These are phyloP conservation scores for Cadophora malorum DNA, from an alignment of 2,329 filamentous ascomycete genomes.

Conservation along the genomic window DNA sequence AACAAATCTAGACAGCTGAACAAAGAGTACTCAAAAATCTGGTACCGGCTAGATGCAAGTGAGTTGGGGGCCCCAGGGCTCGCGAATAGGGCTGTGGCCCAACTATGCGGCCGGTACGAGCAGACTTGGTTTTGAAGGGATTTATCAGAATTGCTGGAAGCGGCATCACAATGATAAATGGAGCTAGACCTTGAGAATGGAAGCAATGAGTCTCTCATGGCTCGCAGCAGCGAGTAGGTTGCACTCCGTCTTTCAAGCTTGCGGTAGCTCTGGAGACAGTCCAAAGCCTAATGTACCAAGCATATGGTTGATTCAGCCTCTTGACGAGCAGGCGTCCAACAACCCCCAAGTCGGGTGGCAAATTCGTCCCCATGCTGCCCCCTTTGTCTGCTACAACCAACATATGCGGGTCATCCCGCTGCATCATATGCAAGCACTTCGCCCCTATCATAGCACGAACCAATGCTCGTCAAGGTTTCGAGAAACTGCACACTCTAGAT, in stretches of 20 bases:
- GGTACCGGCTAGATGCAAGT: background rate
- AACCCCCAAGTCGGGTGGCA: background rate
- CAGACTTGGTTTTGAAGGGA: too few relatives aligned
- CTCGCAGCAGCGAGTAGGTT: too few relatives aligned
- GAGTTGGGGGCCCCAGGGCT: background rate
- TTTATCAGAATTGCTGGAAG: too few relatives aligned
- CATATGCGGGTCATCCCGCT: conserved; percentile 16
- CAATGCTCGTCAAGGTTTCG: background rate
- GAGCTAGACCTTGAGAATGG: too few relatives aligned
- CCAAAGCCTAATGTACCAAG: background rate
- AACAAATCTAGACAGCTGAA: background rate
- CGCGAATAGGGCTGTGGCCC: too few relatives aligned
- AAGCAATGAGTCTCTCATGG: too few relatives aligned
- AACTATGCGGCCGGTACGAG: background rate
- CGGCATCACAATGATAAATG: too few relatives aligned
- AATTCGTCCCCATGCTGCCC: background rate
- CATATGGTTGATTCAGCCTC: background rate
- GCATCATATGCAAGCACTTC: background rate
- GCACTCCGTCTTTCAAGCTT: too few relatives aligned
- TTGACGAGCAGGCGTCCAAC: background rate
- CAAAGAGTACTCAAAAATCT: background rate
- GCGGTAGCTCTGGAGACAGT: background rate
- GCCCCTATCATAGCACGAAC: background rate
- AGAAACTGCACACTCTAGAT: background rate
- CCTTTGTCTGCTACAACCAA: background rate